Evolutionary conservation across 148 eudicot genomes (phyloP).

Genomic region (Vaccinium darrowii): DNA sequence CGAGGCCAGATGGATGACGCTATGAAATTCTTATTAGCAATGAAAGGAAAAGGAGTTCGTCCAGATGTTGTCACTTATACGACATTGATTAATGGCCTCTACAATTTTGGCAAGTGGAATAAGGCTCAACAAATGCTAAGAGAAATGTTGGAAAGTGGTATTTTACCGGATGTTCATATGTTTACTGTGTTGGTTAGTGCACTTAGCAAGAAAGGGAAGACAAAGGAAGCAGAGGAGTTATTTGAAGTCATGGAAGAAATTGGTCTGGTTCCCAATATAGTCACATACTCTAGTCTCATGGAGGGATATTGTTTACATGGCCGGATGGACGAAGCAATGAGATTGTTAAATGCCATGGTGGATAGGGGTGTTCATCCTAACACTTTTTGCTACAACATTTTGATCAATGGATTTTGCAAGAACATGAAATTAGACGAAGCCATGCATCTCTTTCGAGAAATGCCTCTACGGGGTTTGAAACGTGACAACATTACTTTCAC

Average conservation of each 20-base stretch:
- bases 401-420: slow-evolving; percentile 18
- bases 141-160: neutral
- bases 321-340: neutral
- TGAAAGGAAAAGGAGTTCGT: neutral
- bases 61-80: neutral
- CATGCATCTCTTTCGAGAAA: slow-evolving; percentile 3
- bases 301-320: slow-evolving; percentile 19
- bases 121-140: neutral
- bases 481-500: neutral
- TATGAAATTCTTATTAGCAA: neutral
- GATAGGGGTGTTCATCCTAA: neutral
- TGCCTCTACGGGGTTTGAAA: slow-evolving; percentile 14
- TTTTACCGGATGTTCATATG: neutral
- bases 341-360: neutral
- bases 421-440: slow-evolving; percentile 14
- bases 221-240: slow-evolving; percentile 2
- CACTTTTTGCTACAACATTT: slow-evolving; percentile 1
- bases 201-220: slow-evolving; percentile 12
- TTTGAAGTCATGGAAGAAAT: slow-evolving; percentile 6
- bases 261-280: neutral
- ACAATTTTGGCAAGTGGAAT: neutral
- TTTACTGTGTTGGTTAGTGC: slow-evolving; percentile 3
- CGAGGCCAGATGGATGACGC: neutral
- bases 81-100: slow-evolving; percentile 11
- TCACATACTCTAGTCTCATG: slow-evolving; percentile 11